A percentile compares a stretch with the other conserved stretches of the same genome.
These are phyloP conservation scores for Plasmodium cynomolgi DNA, from an alignment of 169 alveolate species.

Conservation along the genomic window DNA sequence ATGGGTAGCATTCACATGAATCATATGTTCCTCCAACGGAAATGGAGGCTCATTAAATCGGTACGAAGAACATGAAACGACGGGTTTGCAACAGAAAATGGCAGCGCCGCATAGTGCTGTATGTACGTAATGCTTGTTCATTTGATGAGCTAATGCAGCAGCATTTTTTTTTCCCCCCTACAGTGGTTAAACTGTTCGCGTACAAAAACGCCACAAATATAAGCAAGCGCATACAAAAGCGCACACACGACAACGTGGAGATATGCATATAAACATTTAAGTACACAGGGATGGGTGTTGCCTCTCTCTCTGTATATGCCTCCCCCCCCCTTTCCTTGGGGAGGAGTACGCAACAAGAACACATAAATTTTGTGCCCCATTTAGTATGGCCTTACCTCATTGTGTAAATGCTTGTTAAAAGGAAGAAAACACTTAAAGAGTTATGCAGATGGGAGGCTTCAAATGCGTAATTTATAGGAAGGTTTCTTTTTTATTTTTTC, in stretches of 20 bases:
- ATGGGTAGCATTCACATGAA: background rate
- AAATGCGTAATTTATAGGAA: background rate
- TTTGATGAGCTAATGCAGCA: background rate
- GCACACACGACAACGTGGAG: background rate
- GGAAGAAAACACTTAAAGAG: background rate
- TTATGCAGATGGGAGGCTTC: background rate
- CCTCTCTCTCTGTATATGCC: background rate
- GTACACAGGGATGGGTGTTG: background rate
- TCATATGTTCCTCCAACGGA: background rate
- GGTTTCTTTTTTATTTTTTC: background rate
- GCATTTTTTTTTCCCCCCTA: background rate
- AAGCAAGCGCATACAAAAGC: background rate
- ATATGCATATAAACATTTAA: background rate
- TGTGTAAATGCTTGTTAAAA: background rate
- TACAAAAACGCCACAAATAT: background rate
- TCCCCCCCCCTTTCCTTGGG: background rate
- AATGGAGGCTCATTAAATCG: background rate
- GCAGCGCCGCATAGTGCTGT: background rate
- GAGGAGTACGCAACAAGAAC: background rate
- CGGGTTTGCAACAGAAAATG: background rate
- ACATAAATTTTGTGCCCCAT: background rate
- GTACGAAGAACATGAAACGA: background rate
- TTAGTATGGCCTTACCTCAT: background rate
- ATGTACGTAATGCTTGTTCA: background rate
- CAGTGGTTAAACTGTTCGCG: background rate